phyloP scores from a whole-genome alignment of 257 asterid species.

The Solanum lignicaule region DNA sequence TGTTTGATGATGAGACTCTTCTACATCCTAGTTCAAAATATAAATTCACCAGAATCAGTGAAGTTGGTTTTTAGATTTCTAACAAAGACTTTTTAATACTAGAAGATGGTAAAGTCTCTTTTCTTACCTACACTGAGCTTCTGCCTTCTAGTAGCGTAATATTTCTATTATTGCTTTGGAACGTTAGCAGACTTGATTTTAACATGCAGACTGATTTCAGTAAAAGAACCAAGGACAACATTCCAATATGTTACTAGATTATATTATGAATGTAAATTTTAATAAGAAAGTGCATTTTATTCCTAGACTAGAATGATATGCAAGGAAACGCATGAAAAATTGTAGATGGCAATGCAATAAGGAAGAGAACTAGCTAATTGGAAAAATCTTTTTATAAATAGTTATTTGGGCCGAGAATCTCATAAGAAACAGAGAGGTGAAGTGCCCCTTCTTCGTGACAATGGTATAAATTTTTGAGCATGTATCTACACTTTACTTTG shows the following conservation, averaged over 20 bases:
- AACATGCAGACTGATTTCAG: not conserved
- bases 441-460: not conserved
- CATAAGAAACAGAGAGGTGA: not conserved
- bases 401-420: not conserved
- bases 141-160: not conserved
- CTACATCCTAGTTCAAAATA: not conserved
- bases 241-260: not conserved
- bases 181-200: not conserved
- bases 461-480: not conserved
- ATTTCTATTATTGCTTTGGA: not conserved
- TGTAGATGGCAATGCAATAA: not conserved
- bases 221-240: not conserved
- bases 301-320: not conserved
- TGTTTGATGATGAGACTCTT: not conserved
- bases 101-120: not conserved
- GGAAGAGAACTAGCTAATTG: not conserved
- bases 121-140: not conserved
- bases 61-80: not conserved
- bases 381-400: not conserved
- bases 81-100: not conserved
- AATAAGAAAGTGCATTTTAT: not conserved
- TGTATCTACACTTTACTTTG: not conserved
- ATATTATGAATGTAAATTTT: not conserved
- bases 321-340: not conserved
- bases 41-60: not conserved